Percentiles rank a stretch among this genome's conserved stretches.
phyloP scores from a whole-genome alignment of 2,329 filamentous ascomycete species.

The Cryphonectria naterciae region DNA sequence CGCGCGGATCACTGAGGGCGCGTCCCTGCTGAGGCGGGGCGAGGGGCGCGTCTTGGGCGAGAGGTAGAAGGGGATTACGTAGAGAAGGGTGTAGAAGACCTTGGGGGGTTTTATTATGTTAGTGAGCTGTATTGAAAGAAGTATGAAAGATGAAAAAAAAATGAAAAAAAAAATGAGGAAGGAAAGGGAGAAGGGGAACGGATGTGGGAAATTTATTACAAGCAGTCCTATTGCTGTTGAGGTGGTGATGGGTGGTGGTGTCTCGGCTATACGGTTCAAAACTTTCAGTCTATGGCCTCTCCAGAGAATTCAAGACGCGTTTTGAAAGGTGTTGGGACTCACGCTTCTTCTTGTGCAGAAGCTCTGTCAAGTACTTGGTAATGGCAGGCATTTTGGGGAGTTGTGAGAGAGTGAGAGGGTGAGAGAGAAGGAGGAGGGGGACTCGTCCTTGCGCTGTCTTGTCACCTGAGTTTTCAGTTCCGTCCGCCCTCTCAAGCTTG shows the following conservation, averaged over 20 bases:
- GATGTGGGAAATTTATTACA: constrained; percentile 35
- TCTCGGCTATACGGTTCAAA: constrained; percentile 34
- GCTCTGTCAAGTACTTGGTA: constrained; percentile 21
- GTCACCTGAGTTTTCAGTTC: neutral
- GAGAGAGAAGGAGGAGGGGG: too few relatives aligned
- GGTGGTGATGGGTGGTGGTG: constrained; percentile 47
- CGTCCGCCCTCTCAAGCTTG: neutral
- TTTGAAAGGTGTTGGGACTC: neutral
- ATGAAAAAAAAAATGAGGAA: neutral
- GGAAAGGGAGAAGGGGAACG: neutral
- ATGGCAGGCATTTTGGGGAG: constrained; percentile 25
- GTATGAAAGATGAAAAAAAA: neutral
- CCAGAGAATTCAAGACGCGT: neutral
- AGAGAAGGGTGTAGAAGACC: constrained; percentile 83
- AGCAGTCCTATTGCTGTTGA: constrained; percentile 42
- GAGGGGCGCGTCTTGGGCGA: constrained; percentile 80
- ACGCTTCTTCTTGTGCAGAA: constrained; percentile 27
- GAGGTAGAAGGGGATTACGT: constrained; percentile 90
- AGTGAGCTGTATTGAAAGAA: neutral
- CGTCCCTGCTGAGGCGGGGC: constrained; percentile 78
- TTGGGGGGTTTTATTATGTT: constrained; percentile 37
- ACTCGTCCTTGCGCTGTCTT: neutral
- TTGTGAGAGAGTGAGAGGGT: neutral
- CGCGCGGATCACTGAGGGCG: constrained; percentile 84
- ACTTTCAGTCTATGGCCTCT: constrained; percentile 7